A percentile compares a stretch with the other conserved stretches of the same genome.
These are phyloP conservation scores for Cryomyces antarcticus DNA, from an alignment of 495 filamentous ascomycete species.

Conservation along the genomic window DNA sequence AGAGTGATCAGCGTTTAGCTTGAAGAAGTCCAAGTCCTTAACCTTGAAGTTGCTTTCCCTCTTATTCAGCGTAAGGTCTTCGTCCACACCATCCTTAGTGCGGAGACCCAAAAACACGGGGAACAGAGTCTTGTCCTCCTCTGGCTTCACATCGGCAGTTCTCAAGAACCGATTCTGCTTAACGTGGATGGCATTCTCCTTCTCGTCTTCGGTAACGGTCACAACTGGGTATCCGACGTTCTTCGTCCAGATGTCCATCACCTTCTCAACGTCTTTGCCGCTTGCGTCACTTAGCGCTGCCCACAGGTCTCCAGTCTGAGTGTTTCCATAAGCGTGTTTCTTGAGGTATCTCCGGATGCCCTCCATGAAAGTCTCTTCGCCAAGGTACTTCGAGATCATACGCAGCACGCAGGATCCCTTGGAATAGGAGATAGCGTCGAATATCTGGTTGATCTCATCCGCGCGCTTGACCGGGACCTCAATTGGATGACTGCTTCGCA, in stretches of 20 bases:
- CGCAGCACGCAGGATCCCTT: constrained; percentile 91
- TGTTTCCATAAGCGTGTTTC: constrained; percentile 81
- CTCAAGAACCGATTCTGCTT: constrained; percentile 61
- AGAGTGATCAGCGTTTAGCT: constrained; percentile 59
- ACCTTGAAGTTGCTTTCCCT: constrained; percentile 58
- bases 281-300: constrained; percentile 72
- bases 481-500: constrained; percentile 89
- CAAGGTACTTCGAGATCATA: constrained; percentile 93
- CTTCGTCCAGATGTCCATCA: constrained; percentile 67
- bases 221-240: constrained; percentile 58
- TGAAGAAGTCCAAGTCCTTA: constrained; percentile 47
- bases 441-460: constrained; percentile 95
- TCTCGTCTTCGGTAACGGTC: constrained; percentile 40
- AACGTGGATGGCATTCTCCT: constrained; percentile 37
- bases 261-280: constrained; percentile 65
- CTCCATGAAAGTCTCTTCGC: constrained; percentile 84
- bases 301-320: constrained; percentile 79
- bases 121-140: constrained; percentile 59
- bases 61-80: constrained; percentile 41
- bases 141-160: constrained; percentile 59
- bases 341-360: constrained; percentile 82
- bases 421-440: constrained; percentile 92
- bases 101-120: constrained; percentile 52
- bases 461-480: constrained; percentile 91
- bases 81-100: constrained; percentile 42